Evolutionary conservation across 1,139 yeast species (phyloP).

Genomic region (Suhomyces maxii): DNA sequence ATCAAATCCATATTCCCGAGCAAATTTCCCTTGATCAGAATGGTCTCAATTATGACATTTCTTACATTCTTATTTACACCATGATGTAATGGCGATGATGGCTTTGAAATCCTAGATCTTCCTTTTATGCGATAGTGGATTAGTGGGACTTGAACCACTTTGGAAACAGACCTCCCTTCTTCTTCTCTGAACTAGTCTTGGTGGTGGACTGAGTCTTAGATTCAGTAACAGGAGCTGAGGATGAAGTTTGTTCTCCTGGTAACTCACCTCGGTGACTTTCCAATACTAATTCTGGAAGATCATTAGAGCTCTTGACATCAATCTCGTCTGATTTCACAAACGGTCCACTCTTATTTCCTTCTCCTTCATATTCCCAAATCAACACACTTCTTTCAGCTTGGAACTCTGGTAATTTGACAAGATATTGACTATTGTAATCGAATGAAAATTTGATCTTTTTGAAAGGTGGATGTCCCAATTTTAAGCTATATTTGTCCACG

Average conservation of each 20-base stretch:
- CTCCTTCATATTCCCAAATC: slow-evolving; percentile 34
- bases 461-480: slow-evolving; percentile 49
- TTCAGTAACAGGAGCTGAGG: not conserved
- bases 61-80: too few species aligned
- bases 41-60: too few species aligned
- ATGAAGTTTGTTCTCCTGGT: slow-evolving; percentile 16
- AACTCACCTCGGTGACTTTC: slow-evolving; percentile 34
- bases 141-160: slow-evolving; percentile 21
- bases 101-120: too few species aligned
- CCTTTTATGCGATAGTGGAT: not conserved
- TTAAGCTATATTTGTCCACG: slow-evolving; percentile 33
- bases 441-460: slow-evolving; percentile 31
- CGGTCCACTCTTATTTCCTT: slow-evolving; percentile 21
- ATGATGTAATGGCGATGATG: too few species aligned
- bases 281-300: slow-evolving; percentile 43
- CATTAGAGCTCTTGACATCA: slow-evolving; percentile 24
- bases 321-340: slow-evolving; percentile 23
- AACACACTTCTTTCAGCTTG: slow-evolving; percentile 32
- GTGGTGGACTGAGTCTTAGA: slow-evolving; percentile 12
- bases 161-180: slow-evolving; percentile 16
- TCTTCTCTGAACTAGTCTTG: slow-evolving; percentile 11
- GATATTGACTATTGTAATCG: slow-evolving; percentile 29
- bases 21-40: too few species aligned
- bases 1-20: too few species aligned
- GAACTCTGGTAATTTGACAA: slow-evolving; percentile 37